A percentile compares a stretch with the other conserved stretches of the same genome.
Conservation (phyloP, 2,329 filamentous ascomycete genomes). For the Alternaria sp. region DNA sequence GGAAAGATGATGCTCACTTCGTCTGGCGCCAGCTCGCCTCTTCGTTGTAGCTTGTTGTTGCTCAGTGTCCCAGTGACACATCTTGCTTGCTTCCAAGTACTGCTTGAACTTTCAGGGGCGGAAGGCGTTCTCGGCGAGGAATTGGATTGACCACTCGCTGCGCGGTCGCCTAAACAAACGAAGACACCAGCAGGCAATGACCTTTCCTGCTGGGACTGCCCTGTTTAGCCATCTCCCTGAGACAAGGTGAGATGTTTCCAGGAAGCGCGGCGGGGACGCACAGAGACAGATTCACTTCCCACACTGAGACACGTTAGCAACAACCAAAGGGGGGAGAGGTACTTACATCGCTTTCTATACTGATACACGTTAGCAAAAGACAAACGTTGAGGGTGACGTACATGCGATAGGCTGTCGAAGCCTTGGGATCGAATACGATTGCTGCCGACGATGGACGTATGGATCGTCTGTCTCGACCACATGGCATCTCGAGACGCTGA, state of each 20-base stretch:
- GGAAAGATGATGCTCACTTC: not conserved
- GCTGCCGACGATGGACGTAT: not conserved
- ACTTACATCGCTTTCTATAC: not conserved
- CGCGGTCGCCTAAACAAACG: not conserved
- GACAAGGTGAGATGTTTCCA: constrained; percentile 5
- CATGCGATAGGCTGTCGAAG: not conserved
- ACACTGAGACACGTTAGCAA: not conserved
- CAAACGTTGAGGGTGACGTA: not conserved
- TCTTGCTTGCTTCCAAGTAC: not conserved
- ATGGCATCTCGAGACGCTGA: not conserved
- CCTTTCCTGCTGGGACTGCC: constrained; percentile 9
- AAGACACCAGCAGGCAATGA: not conserved
- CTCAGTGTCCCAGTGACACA: not conserved
- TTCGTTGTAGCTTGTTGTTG: not conserved
- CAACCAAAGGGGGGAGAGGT: not conserved
- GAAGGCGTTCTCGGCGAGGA: not conserved
- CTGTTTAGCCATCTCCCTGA: constrained; percentile 7
- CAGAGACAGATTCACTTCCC: constrained; percentile 16
- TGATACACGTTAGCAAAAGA: not conserved
- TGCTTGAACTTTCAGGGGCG: not conserved
- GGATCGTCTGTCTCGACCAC: not conserved
- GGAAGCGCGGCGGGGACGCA: constrained; percentile 17
- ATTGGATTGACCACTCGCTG: not conserved
- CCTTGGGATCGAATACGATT: not conserved
- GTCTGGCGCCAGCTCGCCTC: not conserved